Base-by-base conservation (phyloP, 352 stramenopile species). In the Phytophthora fragariae region DNA sequence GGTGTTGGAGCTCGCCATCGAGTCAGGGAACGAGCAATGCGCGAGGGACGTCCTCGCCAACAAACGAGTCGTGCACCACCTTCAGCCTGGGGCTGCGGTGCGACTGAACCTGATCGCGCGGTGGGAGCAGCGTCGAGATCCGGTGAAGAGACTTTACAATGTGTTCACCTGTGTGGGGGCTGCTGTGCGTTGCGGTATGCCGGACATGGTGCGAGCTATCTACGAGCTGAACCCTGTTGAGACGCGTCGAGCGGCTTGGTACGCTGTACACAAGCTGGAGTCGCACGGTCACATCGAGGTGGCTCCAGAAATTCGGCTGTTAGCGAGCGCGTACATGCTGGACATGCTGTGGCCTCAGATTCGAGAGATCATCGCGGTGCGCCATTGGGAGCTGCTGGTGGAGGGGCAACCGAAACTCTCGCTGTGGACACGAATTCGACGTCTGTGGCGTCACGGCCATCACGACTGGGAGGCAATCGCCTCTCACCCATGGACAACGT, bases 1-100 rank as follows among this genome's bases (percentile, higher is more conserved):
- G 44, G 63, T 72, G 24, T 14, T 76, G 56, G 50, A 76, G 24
- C 41, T 68, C 14, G 69, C 69, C 10, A 72, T 76, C 24, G 39
- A 72, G 31, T 68, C 57, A 2, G 9, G 44, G 11, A 57, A 65
- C 57, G 62, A 72, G 37, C 14, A 56, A 5, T 65, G 63, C 24
- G 63, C 55, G 15, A 27, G 7, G 15, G 31, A 9, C 8, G 5
- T 76, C 2, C 19, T 76, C 1, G 27, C 41, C 7, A 72, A 64
- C 44, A 68, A 73, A 33, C 67, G 67, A 12, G 60, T 73, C 9
- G 17, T 57, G 27, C n/a, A 31, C 3, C 14, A 64, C 33, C 27
- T 73, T 6, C 57, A 72, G 9, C 52, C 57, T n/a, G 65, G 67
- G n/a, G 24, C 15, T 1, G 31, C 44, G 2, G 44, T 33, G 19